Base-by-base conservation (phyloP, 1,284 basidiomycete genomes). In the Leccinum solheimii region DNA sequence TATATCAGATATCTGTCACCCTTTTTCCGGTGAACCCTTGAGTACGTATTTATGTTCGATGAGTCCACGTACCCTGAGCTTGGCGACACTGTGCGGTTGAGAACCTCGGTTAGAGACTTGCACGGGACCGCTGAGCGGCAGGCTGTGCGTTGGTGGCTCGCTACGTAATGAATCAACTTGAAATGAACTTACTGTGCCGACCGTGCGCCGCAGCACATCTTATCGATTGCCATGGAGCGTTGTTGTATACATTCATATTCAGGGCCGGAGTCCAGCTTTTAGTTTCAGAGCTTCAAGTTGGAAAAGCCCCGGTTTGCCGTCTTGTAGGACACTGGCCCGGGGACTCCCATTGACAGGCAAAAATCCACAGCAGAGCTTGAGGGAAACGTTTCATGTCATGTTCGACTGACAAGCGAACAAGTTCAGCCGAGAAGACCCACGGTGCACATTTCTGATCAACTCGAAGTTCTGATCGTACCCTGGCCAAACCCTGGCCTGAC, bases 81-180 rank as follows among this genome's bases (percentile, higher is more conserved):
- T 14, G 30, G 30, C 3, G n/a, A 30, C 30, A 30, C 30, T 30
- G 27, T 16, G 36, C 14, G 19, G 8, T 11, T 21, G 23, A 43
- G 26, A 40, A 7, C 9, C 19, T 34, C 40, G 19, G 11, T 32
- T 26, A 14, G 3, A 34, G 43, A 23, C 36, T 38, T 38, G 36
- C 36, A 40, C 38, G 38, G 38, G 38, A 40, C 38, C 13, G 34
- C 34, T 36, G 34, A 36, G 34, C 34, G 34, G 34, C 34, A 36
- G 34, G 34, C 34, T 36, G 13, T 45, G 43, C n/a, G 45, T 13
- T 59, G 63, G 60, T 60, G 19, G 30, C 38, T 32, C 14, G 34
- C 19, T 43, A 27, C 40, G 13, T 34, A 2, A 61, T 26, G 14
- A 48, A 36, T 55, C 48, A 43, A 38, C 36, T 38, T 38, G 14